Conservation (phyloP, 116 monocot genomes). For the Trichopus zeylanicus region DNA sequence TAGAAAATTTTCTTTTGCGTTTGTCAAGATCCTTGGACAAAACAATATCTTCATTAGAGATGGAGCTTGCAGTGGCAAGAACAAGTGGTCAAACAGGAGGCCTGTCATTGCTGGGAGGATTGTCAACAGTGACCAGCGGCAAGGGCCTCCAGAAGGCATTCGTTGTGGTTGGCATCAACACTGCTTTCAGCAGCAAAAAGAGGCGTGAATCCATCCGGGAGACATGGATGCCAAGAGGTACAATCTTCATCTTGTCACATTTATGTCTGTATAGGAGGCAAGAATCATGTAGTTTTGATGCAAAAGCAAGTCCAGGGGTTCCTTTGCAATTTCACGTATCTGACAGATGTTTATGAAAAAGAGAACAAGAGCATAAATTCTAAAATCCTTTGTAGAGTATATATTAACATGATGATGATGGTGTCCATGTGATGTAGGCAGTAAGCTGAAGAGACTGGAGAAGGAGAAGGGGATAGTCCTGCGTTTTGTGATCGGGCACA, state of each 20-base stretch:
- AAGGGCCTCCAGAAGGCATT: constrained; percentile 35
- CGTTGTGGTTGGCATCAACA: constrained; percentile 80
- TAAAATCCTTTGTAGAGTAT: too few relatives aligned
- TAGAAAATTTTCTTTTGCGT: not conserved
- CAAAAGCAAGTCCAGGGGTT: too few relatives aligned
- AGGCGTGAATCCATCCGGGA: constrained; percentile 61
- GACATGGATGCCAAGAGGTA: constrained; percentile 86
- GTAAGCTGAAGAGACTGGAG: constrained; percentile 61
- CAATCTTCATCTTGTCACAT: too few relatives aligned
- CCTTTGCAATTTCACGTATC: too few relatives aligned
- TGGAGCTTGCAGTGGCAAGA: constrained; percentile 69
- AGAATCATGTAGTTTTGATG: too few relatives aligned
- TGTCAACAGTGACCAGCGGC: not conserved
- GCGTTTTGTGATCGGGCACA: constrained; percentile 84
- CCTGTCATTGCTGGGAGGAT: not conserved
- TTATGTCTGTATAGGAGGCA: too few relatives aligned
- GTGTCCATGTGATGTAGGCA: constrained; percentile 32
- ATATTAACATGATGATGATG: too few relatives aligned
- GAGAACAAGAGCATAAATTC: too few relatives aligned
- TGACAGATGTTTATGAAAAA: too few relatives aligned
- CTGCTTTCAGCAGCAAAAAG: constrained; percentile 84
- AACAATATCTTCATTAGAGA: constrained; percentile 57
- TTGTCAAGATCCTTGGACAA: constrained; percentile 61
- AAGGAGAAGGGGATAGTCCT: constrained; percentile 74
- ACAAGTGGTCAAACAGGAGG: constrained; percentile 8